phyloP scores from a whole-genome alignment of 176 grass and related monocot genomes.

The Rhipidocladum racemiflorum region DNA sequence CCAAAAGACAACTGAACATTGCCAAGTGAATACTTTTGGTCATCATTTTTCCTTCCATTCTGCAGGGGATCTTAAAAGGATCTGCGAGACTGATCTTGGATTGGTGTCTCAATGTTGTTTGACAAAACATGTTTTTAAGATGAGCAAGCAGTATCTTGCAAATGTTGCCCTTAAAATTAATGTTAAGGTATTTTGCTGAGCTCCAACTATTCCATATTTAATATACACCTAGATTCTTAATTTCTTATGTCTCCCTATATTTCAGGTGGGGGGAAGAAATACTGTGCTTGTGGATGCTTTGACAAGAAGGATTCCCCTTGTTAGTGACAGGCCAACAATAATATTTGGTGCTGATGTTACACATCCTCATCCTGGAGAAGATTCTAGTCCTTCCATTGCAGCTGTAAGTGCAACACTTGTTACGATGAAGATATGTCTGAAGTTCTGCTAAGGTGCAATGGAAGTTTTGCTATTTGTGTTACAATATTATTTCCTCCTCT shows the following conservation, averaged over 20 bases:
- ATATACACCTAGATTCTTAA: background rate
- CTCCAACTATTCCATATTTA: constrained; percentile 8
- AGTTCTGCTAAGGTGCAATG: background rate
- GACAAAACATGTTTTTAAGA: constrained; percentile 93
- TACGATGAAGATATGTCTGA: background rate
- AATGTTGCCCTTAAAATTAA: constrained; percentile 98
- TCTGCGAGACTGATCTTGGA: constrained; percentile 93
- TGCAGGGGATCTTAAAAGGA: constrained; percentile 88
- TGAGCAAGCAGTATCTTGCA: constrained; percentile 93
- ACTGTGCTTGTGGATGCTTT: constrained; percentile 86
- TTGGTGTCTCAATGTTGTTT: constrained; percentile 97
- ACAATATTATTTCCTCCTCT: background rate
- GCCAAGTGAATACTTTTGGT: constrained; percentile 3
- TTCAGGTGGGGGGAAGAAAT: constrained; percentile 87
- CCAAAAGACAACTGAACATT: background rate
- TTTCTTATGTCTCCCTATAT: constrained; percentile 4
- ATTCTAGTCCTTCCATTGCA: constrained; percentile 94
- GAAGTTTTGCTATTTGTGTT: background rate
- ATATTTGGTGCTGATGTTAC: constrained; percentile 98
- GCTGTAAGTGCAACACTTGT: constrained; percentile 62
- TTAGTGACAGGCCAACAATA: constrained; percentile 83
- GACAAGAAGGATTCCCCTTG: constrained; percentile 68
- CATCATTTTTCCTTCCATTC: constrained; percentile 3
- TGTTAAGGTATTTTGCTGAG: constrained; percentile 60
- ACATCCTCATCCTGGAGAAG: constrained; percentile 92